A percentile compares a stretch with the other conserved stretches of the same genome.
Conservation (phyloP, 1,284 basidiomycete species). For the Polyporus tsugae region DNA sequence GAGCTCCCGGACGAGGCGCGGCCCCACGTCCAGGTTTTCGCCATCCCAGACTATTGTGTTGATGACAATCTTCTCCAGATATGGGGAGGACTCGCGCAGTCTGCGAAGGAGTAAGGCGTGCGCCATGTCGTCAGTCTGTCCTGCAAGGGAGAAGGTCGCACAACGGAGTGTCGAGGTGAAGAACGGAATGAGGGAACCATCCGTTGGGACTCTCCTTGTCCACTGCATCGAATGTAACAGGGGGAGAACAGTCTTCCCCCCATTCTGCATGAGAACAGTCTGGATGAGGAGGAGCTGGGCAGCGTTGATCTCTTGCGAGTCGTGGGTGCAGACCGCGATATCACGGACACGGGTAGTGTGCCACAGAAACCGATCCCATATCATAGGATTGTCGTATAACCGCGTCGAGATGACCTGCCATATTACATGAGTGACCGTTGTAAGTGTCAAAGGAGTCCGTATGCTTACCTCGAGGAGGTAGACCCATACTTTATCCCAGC, state of each 20-base stretch:
- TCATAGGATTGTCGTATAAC: background rate
- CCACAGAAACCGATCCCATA: constrained; percentile 2
- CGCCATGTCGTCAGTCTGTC: background rate
- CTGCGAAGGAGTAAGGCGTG: background rate
- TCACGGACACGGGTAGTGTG: background rate
- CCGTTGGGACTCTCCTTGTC: background rate
- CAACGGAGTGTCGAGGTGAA: background rate
- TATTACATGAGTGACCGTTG: background rate
- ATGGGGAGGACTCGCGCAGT: background rate
- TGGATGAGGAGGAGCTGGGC: background rate
- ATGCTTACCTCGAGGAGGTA: background rate
- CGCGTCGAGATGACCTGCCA: background rate
- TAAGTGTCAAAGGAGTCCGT: background rate
- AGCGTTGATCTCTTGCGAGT: background rate
- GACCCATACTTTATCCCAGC: background rate
- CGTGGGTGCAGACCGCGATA: no score
- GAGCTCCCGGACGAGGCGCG: background rate
- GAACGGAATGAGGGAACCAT: background rate
- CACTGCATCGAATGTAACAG: background rate
- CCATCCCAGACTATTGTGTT: background rate
- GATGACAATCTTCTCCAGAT: background rate
- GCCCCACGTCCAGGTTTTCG: background rate
- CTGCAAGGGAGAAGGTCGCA: background rate
- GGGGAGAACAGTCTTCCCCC: background rate
- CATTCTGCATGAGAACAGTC: background rate